These are phyloP conservation scores for Colletotrichum sp. DNA, from an alignment of 2,329 filamentous ascomycete species.

Conservation along the genomic window DNA sequence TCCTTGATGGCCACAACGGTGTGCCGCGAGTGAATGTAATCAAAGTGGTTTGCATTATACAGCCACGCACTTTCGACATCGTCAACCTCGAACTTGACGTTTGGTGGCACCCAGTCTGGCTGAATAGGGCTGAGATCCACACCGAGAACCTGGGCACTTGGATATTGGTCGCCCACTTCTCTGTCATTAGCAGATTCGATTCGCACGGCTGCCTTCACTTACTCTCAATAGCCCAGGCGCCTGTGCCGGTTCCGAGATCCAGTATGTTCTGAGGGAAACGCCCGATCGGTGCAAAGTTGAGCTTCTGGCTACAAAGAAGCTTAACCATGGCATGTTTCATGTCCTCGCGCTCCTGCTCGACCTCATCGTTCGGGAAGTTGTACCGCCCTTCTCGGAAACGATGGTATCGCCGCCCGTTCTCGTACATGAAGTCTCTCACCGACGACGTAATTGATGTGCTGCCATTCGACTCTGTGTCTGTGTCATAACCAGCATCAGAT, in stretches of 20 bases:
- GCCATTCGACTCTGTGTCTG: constrained; percentile 37
- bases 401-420: constrained; percentile 66
- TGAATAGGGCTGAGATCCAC: constrained; percentile 65
- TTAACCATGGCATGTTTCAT: constrained; percentile 61
- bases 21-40: constrained; percentile 65
- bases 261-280: constrained; percentile 53
- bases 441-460: constrained; percentile 43
- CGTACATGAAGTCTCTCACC: constrained; percentile 53
- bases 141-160: constrained; percentile 42
- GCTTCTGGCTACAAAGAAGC: constrained; percentile 48
- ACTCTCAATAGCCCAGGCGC: constrained; percentile 65
- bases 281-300: constrained; percentile 58
- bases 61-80: constrained; percentile 64
- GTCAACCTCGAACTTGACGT: constrained; percentile 61
- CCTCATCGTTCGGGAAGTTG: constrained; percentile 65
- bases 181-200: background rate
- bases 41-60: constrained; percentile 58
- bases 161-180: constrained; percentile 41
- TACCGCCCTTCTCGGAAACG: constrained; percentile 59
- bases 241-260: constrained; percentile 65
- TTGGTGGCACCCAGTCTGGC: constrained; percentile 59
- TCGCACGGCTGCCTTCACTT: constrained; percentile 23
- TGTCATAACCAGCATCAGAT: constrained; percentile 42
- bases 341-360: constrained; percentile 63
- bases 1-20: constrained; percentile 61